A percentile compares a stretch with the other conserved stretches of the same genome.
phyloP scores from a whole-genome alignment of 2,329 filamentous ascomycete genomes.

The Cladosporium austrohemisphaericum region DNA sequence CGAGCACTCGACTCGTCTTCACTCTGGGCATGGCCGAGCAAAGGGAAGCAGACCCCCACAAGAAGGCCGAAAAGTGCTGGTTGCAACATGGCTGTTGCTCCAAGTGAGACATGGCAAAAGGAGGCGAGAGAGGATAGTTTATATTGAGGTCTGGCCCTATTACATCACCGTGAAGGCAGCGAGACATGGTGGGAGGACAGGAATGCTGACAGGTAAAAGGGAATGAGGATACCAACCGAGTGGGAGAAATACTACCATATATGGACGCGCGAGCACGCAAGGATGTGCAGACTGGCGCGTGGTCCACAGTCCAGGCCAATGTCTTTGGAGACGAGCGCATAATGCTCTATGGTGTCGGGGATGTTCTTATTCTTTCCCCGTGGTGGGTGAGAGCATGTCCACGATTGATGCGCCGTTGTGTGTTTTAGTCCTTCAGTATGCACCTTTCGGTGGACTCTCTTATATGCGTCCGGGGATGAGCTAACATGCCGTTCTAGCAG shows the following conservation, averaged over 20 bases:
- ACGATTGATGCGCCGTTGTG: too few relatives aligned
- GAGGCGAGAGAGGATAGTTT: too few relatives aligned
- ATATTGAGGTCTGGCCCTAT: conserved; percentile 5
- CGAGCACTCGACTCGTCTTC: neutral
- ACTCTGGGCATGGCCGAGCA: neutral
- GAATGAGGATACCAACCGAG: conserved; percentile 8
- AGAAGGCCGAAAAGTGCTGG: neutral
- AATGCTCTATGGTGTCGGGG: too few relatives aligned
- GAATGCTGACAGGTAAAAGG: conserved; percentile 13
- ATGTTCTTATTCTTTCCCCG: too few relatives aligned
- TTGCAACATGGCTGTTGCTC: neutral
- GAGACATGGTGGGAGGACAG: conserved; percentile 6
- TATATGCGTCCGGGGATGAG: too few relatives aligned
- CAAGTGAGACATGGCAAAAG: neutral
- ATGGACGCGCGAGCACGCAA: conserved; percentile 1
- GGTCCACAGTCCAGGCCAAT: neutral
- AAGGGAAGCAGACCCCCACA: neutral
- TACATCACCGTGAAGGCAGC: conserved; percentile 8
- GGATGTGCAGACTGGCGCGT: neutral
- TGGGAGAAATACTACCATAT: conserved; percentile 5
- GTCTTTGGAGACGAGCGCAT: too few relatives aligned
- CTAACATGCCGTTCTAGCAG: too few relatives aligned
- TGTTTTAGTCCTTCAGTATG: too few relatives aligned
- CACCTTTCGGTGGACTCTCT: too few relatives aligned
- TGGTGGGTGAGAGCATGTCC: too few relatives aligned